phyloP scores from a whole-genome alignment of 768 basidiomycete genomes.

The Serendipita indica region DNA sequence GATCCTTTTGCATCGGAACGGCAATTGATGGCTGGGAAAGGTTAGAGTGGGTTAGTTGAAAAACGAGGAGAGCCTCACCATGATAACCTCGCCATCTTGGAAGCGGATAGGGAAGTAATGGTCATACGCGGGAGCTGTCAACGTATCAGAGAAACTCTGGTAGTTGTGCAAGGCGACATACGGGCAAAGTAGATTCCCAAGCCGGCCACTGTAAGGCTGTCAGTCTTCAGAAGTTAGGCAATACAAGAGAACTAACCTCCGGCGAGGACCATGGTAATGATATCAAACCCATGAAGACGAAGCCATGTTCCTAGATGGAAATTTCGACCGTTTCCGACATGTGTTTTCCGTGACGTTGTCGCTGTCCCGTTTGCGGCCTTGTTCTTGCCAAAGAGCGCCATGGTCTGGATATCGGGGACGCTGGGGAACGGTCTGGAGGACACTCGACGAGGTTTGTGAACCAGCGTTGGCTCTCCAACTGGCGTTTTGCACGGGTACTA shows the following conservation, averaged over 20 bases:
- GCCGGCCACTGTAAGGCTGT: slow-evolving; percentile 20
- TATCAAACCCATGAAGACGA: slow-evolving; percentile 34
- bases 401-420: too few species aligned
- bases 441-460: too few species aligned
- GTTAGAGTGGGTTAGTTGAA: neutral
- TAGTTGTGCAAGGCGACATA: slow-evolving; percentile 15
- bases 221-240: neutral
- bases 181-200: slow-evolving; percentile 40
- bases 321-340: too few species aligned
- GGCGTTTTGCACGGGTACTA: too few species aligned
- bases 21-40: slow-evolving; percentile 39
- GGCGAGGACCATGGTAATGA: slow-evolving; percentile 43
- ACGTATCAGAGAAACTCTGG: slow-evolving; percentile 8
- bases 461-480: too few species aligned
- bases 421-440: too few species aligned
- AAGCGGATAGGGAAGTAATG: slow-evolving; percentile 33
- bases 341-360: too few species aligned
- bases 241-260: slow-evolving; percentile 24
- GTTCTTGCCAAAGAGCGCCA: too few species aligned
- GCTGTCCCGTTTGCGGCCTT: too few species aligned
- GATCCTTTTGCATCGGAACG: slow-evolving; percentile 36
- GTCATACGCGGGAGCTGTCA: slow-evolving; percentile 29
- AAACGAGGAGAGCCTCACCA: neutral
- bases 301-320: slow-evolving; percentile 30
- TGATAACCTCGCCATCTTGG: slow-evolving; percentile 25